Conservation (phyloP, 169 alveolate species). For the Plasmodium gonderi region DNA sequence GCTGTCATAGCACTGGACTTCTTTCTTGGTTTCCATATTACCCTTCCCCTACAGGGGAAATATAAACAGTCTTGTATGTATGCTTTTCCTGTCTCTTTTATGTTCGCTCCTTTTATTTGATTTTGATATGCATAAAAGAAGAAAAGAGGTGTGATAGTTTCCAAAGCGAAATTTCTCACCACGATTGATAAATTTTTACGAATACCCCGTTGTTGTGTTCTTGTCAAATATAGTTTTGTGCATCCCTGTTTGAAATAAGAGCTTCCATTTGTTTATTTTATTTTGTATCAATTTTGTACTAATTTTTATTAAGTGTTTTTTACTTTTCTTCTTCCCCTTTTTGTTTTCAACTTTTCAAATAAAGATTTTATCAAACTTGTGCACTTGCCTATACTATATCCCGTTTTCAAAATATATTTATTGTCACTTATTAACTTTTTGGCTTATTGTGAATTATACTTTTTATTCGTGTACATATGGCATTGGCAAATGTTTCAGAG, state of each 20-base stretch:
- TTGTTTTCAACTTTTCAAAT: not conserved
- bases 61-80: slow-evolving; percentile 52
- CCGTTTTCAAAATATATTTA: not conserved
- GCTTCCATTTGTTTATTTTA: not conserved
- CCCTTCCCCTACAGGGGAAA: slow-evolving; percentile 70
- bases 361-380: too few relatives aligned
- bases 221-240: not conserved
- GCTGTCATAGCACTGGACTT: slow-evolving; percentile 10
- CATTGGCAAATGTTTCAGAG: too few relatives aligned
- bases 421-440: not conserved
- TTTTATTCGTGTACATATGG: not conserved
- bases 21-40: slow-evolving; percentile 75
- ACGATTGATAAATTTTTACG: not conserved
- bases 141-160: not conserved
- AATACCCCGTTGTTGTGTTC: not conserved
- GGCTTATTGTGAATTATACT: not conserved
- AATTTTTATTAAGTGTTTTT: not conserved
- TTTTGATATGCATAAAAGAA: not conserved
- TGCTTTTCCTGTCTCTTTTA: not conserved
- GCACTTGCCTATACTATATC: not conserved
- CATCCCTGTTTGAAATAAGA: not conserved
- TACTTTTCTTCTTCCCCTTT: not conserved
- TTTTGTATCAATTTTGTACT: not conserved
- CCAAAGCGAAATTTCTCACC: too few relatives aligned
- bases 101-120: not conserved